Conservation (phyloP, 805 yeast genomes). For the Aciculoconidium aculeatum region DNA sequence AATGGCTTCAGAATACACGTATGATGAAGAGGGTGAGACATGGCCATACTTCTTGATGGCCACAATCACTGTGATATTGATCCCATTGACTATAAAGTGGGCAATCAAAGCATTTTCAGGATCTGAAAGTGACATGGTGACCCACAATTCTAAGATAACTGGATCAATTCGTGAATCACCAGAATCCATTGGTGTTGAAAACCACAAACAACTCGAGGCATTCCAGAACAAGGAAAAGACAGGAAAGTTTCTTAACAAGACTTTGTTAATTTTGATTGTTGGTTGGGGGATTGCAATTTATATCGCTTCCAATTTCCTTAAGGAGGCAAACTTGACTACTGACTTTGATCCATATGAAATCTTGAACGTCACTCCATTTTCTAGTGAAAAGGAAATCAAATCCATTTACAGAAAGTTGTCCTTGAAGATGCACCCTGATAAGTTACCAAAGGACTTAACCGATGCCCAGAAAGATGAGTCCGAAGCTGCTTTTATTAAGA, state of each 20-base stretch:
- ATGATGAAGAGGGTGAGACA: conserved; percentile 85
- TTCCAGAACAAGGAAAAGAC: conserved; percentile 25
- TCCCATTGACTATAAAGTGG: conserved; percentile 54
- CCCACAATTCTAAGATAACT: conserved; percentile 18
- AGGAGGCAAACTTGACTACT: conserved; percentile 40
- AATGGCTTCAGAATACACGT: conserved; percentile 54
- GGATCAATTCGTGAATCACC: conserved; percentile 30
- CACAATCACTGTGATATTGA: conserved; percentile 54
- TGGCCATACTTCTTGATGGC: conserved; percentile 92
- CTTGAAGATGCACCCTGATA: conserved; percentile 89
- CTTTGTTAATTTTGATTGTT: conserved; percentile 24
- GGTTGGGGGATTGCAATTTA: conserved; percentile 61
- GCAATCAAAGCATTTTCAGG: conserved; percentile 10
- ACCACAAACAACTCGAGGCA: conserved; percentile 15
- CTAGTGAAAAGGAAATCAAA: conserved; percentile 73
- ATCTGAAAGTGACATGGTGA: conserved; percentile 13
- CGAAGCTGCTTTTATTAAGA: conserved; percentile 73
- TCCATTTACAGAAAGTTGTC: conserved; percentile 82
- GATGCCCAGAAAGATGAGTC: conserved; percentile 50
- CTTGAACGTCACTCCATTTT: conserved; percentile 62
- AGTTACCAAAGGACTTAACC: conserved; percentile 59
- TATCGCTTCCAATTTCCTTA: conserved; percentile 31
- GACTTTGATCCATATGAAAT: conserved; percentile 87
- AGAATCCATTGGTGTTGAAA: conserved; percentile 26
- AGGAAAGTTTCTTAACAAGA: conserved; percentile 33